Evolutionary conservation across 176 grass and related monocot species (phyloP), one percentile per base, ranked within the genome.

Genomic region (Carex myosuroides): DNA sequence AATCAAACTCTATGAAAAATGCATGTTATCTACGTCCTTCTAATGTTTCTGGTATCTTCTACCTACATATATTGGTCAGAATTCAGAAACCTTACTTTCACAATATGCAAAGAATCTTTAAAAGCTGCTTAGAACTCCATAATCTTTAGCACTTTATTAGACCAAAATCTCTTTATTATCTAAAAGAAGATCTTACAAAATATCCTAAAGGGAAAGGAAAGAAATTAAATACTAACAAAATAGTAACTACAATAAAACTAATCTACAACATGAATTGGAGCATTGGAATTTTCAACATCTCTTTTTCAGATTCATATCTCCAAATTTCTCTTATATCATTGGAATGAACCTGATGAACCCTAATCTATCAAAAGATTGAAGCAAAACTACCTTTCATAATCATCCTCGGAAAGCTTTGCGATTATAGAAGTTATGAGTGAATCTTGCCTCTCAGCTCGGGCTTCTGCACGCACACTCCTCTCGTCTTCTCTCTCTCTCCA

Each of bases 401-500:
- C 26, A 79, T 81, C 85, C 35, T 91, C 86, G 13, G 86, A 78
- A 58, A 99, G 88, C 85, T 94, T 99, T 54, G 88, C 64, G 44
- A 99, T 88, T 33, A 99, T 84, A 0, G 87, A 86, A 39, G 85
- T 78, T 55, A 96, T 80, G 37, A 99, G 93, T 30, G 86, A 83
- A 75, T 99, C 88, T 0, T 92, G 89, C 1, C 93, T 76, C 84
- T 99, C 93, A 30, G 94, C 90, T 0, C 93, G 91, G 84, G 86
- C 92, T 84, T 99, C 96, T 14, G 88, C 91, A 46, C 93, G 90
- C 53, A 85, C 82, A 53, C 79, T 79, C 77, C 93, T 87, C 1
- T 87, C 91, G 35, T 99, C 96, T 84, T 99, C 93, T 13, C 83
- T 85, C 50, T 95, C 96, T 3, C 91, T 87, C 96, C 93, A 95